Evolutionary conservation across 768 basidiomycete genomes (phyloP).

Genomic region (Mycena crocata): DNA sequence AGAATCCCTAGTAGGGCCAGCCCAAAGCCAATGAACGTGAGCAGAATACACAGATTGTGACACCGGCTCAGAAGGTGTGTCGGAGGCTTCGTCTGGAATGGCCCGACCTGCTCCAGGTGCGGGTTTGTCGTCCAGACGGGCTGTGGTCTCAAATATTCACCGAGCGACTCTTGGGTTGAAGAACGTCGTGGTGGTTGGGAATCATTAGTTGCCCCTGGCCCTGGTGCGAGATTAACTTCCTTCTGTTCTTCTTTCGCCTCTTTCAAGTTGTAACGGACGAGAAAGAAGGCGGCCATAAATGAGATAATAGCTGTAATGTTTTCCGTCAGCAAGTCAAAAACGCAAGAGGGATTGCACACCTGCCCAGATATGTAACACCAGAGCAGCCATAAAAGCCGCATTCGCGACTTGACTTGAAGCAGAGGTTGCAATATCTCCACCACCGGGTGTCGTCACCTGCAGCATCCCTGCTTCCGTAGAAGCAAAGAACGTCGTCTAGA

Average conservation of each 20-base stretch:
- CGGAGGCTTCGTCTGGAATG: slow-evolving; percentile 53
- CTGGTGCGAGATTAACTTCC: slow-evolving; percentile 44
- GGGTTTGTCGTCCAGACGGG: slow-evolving; percentile 58
- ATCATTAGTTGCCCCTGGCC: slow-evolving; percentile 10
- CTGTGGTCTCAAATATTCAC: neutral
- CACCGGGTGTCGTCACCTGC: slow-evolving; percentile 51
- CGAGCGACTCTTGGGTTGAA: slow-evolving; percentile 28
- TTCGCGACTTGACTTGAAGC: slow-evolving; percentile 51
- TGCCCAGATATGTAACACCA: slow-evolving; percentile 65
- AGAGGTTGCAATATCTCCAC: slow-evolving; percentile 22
- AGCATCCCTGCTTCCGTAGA: slow-evolving; percentile 67
- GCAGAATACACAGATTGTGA: slow-evolving; percentile 60
- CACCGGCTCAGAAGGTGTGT: slow-evolving; percentile 61
- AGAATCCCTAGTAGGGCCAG: slow-evolving; percentile 63
- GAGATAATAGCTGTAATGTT: slow-evolving; percentile 46
- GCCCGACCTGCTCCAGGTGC: slow-evolving; percentile 63
- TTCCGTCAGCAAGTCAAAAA: neutral
- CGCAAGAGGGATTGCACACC: slow-evolving; percentile 44
- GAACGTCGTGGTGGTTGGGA: slow-evolving; percentile 14
- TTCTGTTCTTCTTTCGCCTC: slow-evolving; percentile 63
- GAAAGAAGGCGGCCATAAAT: slow-evolving; percentile 67
- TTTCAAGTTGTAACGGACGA: slow-evolving; percentile 65
- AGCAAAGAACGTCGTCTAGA: slow-evolving; percentile 72
- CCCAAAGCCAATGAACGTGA: slow-evolving; percentile 61
- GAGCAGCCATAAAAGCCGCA: slow-evolving; percentile 61